phyloP scores from a whole-genome alignment of 805 yeast species.

The Myxozyma melibiosi region DNA sequence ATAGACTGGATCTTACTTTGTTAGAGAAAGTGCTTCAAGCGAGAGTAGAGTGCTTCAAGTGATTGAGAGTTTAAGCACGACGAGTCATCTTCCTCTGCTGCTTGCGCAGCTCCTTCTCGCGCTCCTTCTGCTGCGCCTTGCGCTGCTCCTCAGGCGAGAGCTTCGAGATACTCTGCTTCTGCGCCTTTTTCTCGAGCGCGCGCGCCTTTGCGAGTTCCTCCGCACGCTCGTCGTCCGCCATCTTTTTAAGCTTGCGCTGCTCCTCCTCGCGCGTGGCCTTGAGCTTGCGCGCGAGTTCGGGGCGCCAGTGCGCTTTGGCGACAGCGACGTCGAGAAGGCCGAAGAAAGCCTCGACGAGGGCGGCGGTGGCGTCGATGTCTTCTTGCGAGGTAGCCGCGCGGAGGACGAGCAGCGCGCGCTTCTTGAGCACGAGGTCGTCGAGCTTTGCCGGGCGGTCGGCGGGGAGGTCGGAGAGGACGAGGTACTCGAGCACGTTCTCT shows the following conservation, averaged over 20 bases:
- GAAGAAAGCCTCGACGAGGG: slow-evolving; percentile 58
- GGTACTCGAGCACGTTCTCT: slow-evolving; percentile 57
- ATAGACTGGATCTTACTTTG: too few species aligned
- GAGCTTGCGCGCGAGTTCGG: slow-evolving; percentile 76
- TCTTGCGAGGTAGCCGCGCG: slow-evolving; percentile 52
- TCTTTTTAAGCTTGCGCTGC: slow-evolving; percentile 65
- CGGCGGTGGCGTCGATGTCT: slow-evolving; percentile 54
- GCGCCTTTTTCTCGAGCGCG: slow-evolving; percentile 61
- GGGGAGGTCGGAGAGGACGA: slow-evolving; percentile 86
- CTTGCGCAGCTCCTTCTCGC: slow-evolving; percentile 80
- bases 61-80: not conserved
- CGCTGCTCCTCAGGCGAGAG: slow-evolving; percentile 77
- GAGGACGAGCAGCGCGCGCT: slow-evolving; percentile 57
- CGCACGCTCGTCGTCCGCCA: slow-evolving; percentile 62
- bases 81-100: slow-evolving; percentile 58
- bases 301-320: slow-evolving; percentile 58
- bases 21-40: too few species aligned
- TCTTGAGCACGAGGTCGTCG: slow-evolving; percentile 52
- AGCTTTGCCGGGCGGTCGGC: slow-evolving; percentile 62
- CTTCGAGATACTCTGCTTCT: slow-evolving; percentile 43
- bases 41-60: too few species aligned
- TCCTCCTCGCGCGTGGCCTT: slow-evolving; percentile 77
- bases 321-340: slow-evolving; percentile 62
- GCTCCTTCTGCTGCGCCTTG: slow-evolving; percentile 74
- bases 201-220: slow-evolving; percentile 67